Evolutionary conservation across 2,329 filamentous ascomycete species (phyloP), one percentile per base, ranked within the genome.

Genomic region (Trichoderma breve): DNA sequence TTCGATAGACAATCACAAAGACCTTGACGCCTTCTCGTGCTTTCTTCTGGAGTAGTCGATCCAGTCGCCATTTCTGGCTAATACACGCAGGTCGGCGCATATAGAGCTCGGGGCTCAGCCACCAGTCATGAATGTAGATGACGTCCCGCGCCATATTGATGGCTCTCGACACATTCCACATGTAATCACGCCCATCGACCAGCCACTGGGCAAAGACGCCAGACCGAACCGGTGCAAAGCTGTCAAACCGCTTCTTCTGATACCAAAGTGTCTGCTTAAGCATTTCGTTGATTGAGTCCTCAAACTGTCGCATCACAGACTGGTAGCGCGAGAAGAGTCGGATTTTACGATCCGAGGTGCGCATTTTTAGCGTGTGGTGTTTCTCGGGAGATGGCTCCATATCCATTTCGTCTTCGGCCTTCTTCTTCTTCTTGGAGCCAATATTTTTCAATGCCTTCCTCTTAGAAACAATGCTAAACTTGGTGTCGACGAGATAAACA

Each of bases 101-200:
- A 83, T 99, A 99, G 58, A 99, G 84, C 81, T 99, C 95, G 1
- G 96, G 96, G 76, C 93, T 98, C 53, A 99, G 84, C 96, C 96
- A 99, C 96, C 96, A 99, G 81, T 98, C 96, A 80, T 99, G 96
- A 74, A 99, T 98, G 82, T 98, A 98, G 76, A 99, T 95, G 73
- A 98, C 95, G 83, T 98, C 96, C 77, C 93, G 93, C 9, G 96
- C 96, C 90, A 98, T 97, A 79, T 94, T 96, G 77, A 99, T 97
- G 14, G 96, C 96, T 74, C 95, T 90, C 12, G 95, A 98, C 8
- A 98, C 94, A 80, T 98, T 97, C 96, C 96, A 99, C 95, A 98
- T 98, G 84, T 98, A 97, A 80, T 99, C 96, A 76, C 96, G 90
- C 18, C 93, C 96, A 81, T 99, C 96, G 0, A 99, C 95, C 9